Conservation (phyloP, 2,329 filamentous ascomycete genomes). For the Chaetomiaceae sp. region DNA sequence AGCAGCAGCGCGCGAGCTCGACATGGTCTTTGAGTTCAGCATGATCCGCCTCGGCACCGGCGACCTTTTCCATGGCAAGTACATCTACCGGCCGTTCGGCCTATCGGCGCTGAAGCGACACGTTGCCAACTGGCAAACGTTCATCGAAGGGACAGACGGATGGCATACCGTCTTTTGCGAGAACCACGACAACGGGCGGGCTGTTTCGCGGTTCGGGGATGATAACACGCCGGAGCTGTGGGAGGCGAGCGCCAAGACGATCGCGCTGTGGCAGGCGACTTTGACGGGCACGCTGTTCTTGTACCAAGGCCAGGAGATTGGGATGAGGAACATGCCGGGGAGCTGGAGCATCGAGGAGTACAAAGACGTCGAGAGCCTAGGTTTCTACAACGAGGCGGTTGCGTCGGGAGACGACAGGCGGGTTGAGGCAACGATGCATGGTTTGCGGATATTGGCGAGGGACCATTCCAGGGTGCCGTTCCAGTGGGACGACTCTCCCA, state of each 20-base stretch:
- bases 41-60: constrained; percentile 57
- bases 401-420: constrained; percentile 30
- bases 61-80: constrained; percentile 36
- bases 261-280: constrained; percentile 44
- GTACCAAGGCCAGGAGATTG: constrained; percentile 58
- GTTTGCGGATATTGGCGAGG: constrained; percentile 56
- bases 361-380: constrained; percentile 47
- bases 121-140: constrained; percentile 41
- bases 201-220: constrained; percentile 49
- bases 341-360: constrained; percentile 47
- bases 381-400: constrained; percentile 37
- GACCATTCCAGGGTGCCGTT: constrained; percentile 64
- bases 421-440: constrained; percentile 43
- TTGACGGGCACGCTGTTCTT: constrained; percentile 52
- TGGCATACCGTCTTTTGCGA: constrained; percentile 59
- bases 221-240: constrained; percentile 40
- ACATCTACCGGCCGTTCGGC: background rate
- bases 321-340: constrained; percentile 49
- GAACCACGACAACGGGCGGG: constrained; percentile 58
- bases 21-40: constrained; percentile 64
- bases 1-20: constrained; percentile 22
- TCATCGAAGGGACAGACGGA: constrained; percentile 41
- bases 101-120: constrained; percentile 45
- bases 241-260: constrained; percentile 46
- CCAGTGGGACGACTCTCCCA: constrained; percentile 56